Conservation (phyloP, 768 basidiomycete species). For the Lactarius sanguifluus region DNA sequence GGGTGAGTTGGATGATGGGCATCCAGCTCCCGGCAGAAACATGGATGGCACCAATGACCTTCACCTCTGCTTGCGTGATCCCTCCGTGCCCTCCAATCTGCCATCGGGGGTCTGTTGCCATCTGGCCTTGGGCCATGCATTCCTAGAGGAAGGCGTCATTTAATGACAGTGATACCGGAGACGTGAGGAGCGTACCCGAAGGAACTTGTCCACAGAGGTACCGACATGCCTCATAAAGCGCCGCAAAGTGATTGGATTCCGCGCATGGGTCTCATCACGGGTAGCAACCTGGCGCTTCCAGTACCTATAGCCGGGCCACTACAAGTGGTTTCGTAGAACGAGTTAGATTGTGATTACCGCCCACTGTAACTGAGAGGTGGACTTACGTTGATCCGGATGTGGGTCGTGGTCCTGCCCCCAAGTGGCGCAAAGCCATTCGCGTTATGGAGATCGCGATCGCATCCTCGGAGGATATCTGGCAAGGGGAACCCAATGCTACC, state of each 20-base stretch:
- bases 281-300: slow-evolving; percentile 15
- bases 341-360: background rate
- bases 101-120: background rate
- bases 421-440: background rate
- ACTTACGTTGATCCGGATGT: slow-evolving; percentile 13
- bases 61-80: slow-evolving; percentile 14
- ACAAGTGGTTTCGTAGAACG: background rate
- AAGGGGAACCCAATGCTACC: slow-evolving; percentile 12
- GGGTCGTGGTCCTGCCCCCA: background rate
- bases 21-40: slow-evolving; percentile 20
- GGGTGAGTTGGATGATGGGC: slow-evolving; percentile 20
- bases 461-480: slow-evolving; percentile 12
- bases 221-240: slow-evolving; percentile 20
- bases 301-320: slow-evolving; percentile 10
- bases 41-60: slow-evolving; percentile 18
- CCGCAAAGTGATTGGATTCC: slow-evolving; percentile 2
- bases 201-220: slow-evolving; percentile 5
- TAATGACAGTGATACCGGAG: background rate
- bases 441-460: slow-evolving; percentile 6
- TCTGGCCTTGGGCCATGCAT: background rate
- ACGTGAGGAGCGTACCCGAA: background rate
- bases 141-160: background rate
- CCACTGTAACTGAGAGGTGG: background rate
- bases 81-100: background rate
- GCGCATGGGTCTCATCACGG: slow-evolving; percentile 12